These are phyloP conservation scores for Mortierella sp. DNA, from an alignment of 371 early-diverging fungal species.

Conservation along the genomic window DNA sequence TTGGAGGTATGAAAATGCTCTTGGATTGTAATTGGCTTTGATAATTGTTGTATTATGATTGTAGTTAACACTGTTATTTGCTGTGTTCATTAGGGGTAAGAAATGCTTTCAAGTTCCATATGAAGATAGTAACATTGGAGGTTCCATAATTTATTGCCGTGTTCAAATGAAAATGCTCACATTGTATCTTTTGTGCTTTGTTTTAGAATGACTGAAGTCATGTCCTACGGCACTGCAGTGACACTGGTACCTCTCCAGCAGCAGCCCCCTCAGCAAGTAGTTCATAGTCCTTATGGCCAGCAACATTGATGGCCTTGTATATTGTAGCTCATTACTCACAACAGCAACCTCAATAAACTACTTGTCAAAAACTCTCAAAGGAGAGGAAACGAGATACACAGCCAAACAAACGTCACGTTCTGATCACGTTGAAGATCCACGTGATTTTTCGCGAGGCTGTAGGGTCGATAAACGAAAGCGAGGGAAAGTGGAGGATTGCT, in stretches of 20 bases:
- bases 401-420: too few relatives aligned
- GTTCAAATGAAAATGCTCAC: background rate
- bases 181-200: background rate
- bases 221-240: constrained; percentile 52
- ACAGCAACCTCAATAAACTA: too few relatives aligned
- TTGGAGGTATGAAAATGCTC: constrained; percentile 29
- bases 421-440: too few relatives aligned
- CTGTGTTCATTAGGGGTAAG: constrained; percentile 1
- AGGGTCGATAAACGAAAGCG: too few relatives aligned
- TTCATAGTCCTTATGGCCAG: background rate
- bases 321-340: too few relatives aligned
- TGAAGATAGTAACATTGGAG: background rate
- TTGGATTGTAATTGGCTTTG: background rate
- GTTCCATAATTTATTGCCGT: background rate
- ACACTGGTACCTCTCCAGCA: constrained; percentile 46
- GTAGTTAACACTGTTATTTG: background rate
- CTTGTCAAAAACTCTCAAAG: too few relatives aligned
- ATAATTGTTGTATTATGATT: background rate
- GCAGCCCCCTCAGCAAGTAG: constrained; percentile 17
- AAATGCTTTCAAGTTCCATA: background rate
- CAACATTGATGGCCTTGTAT: too few relatives aligned
- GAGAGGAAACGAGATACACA: too few relatives aligned
- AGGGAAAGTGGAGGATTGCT: too few relatives aligned
- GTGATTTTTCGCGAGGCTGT: too few relatives aligned
- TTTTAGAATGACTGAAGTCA: constrained; percentile 50